phyloP scores from a whole-genome alignment of 352 stramenopile species.

The Phytophthora quininea region DNA sequence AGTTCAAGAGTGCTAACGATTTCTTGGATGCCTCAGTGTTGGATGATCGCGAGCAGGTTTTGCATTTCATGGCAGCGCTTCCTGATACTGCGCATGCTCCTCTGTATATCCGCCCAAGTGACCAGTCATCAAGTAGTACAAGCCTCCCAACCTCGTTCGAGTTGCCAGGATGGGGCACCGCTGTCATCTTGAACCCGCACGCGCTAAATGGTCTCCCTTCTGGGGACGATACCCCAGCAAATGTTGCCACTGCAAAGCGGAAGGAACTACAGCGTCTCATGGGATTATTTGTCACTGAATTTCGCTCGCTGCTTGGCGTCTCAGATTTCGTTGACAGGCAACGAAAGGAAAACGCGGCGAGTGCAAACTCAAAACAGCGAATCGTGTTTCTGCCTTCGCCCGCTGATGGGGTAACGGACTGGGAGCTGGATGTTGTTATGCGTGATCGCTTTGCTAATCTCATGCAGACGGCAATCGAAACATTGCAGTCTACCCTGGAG shows the following conservation, averaged over 20 bases:
- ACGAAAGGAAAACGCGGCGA: slow-evolving; percentile 18
- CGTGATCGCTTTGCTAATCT: slow-evolving; percentile 57
- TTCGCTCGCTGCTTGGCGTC: slow-evolving; percentile 68
- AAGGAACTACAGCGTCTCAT: slow-evolving; percentile 61
- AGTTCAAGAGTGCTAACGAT: slow-evolving; percentile 85
- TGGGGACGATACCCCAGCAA: neutral
- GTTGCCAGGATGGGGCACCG: slow-evolving; percentile 71
- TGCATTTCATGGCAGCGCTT: slow-evolving; percentile 81
- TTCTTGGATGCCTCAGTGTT: slow-evolving; percentile 71
- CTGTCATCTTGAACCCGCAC: slow-evolving; percentile 61
- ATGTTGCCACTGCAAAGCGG: slow-evolving; percentile 11
- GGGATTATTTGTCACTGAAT: slow-evolving; percentile 68
- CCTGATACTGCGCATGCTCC: slow-evolving; percentile 52
- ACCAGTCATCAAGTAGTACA: neutral
- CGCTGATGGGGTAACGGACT: slow-evolving; percentile 62
- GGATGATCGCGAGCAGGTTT: slow-evolving; percentile 71
- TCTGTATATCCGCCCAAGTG: slow-evolving; percentile 51
- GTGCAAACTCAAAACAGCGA: slow-evolving; percentile 1
- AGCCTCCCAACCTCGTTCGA: slow-evolving; percentile 61
- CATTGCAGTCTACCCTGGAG: slow-evolving; percentile 72
- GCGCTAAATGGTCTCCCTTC: slow-evolving; percentile 14
- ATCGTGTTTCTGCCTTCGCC: slow-evolving; percentile 59
- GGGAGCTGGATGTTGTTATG: slow-evolving; percentile 73
- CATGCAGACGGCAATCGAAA: slow-evolving; percentile 62
- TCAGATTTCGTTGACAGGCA: slow-evolving; percentile 56